Evolutionary conservation across 1,284 basidiomycete genomes (phyloP).

Genomic region (Ustilago lituana): DNA sequence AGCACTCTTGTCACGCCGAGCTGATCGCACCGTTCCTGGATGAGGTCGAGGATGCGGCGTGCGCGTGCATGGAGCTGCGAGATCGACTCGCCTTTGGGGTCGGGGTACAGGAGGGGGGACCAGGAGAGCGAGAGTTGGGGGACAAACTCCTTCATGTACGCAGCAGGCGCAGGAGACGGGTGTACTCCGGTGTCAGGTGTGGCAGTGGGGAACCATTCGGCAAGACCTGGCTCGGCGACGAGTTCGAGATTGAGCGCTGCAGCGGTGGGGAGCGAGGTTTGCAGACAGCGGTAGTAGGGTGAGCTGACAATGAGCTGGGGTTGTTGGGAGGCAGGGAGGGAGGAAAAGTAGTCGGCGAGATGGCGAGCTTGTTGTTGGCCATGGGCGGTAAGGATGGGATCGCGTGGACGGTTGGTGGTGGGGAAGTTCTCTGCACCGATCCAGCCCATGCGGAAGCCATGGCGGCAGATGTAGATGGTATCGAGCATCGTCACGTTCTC

Average conservation of each 20-base stretch:
- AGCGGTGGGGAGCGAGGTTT: slow-evolving; percentile 77
- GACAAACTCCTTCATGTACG: slow-evolving; percentile 78
- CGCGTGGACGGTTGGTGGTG: slow-evolving; percentile 77
- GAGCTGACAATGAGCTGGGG: slow-evolving; percentile 76
- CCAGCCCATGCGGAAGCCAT: slow-evolving; percentile 73
- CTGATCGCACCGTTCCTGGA: slow-evolving; percentile 42
- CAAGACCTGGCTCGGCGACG: slow-evolving; percentile 79
- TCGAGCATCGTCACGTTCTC: slow-evolving; percentile 70
- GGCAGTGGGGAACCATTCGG: slow-evolving; percentile 85
- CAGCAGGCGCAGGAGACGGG: slow-evolving; percentile 42
- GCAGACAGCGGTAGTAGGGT: slow-evolving; percentile 79
- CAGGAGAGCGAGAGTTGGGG: slow-evolving; percentile 70
- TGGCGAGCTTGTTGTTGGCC: slow-evolving; percentile 82
- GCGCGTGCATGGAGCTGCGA: slow-evolving; percentile 75
- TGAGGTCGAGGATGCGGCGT: slow-evolving; percentile 70
- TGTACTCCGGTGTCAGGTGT: slow-evolving; percentile 70
- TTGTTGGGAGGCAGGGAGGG: slow-evolving; percentile 75
- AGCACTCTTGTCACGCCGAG: slow-evolving; percentile 72
- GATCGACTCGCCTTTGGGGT: slow-evolving; percentile 78
- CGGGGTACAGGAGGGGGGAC: slow-evolving; percentile 75
- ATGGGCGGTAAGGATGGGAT: slow-evolving; percentile 80
- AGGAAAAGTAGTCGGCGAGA: slow-evolving; percentile 74
- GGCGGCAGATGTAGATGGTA: slow-evolving; percentile 81
- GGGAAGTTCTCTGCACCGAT: slow-evolving; percentile 72
- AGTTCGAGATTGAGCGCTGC: slow-evolving; percentile 75